Conservation (phyloP, 768 basidiomycete genomes). For the Lactarius hatsudake region DNA sequence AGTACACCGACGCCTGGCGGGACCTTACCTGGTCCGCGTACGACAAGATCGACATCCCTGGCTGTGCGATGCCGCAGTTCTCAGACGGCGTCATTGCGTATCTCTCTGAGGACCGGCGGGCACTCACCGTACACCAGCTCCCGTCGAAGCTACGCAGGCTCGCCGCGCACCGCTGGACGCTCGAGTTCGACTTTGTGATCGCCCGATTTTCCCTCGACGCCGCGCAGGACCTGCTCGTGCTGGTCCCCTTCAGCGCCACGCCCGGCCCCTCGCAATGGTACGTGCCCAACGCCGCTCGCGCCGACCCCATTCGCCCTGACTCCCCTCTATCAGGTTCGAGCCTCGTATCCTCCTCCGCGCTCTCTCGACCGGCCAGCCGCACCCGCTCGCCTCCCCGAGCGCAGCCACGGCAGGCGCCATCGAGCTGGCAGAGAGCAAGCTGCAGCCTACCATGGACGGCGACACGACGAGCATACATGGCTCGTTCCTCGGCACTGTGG, state of each 20-base stretch:
- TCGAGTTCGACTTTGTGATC: not conserved
- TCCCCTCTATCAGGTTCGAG: not conserved
- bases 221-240: not conserved
- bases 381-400: not conserved
- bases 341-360: conserved; percentile 6
- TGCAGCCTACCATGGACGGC: not conserved
- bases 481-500: not conserved
- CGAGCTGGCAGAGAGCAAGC: not conserved
- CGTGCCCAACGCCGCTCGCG: not conserved
- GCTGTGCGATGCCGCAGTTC: conserved; percentile 3
- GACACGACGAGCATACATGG: conserved; percentile 8
- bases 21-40: conserved; percentile 2
- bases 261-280: conserved; percentile 2
- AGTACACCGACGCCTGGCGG: not conserved
- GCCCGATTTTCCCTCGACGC: not conserved
- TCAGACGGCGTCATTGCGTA: not conserved
- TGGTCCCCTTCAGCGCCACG: not conserved
- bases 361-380: not conserved
- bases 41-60: conserved; percentile 10
- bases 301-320: not conserved
- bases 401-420: not conserved
- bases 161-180: conserved; percentile 1
- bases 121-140: not conserved
- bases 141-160: conserved; percentile 2
- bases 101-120: not conserved